phyloP scores from a whole-genome alignment of 768 basidiomycete species.

The Ephemerocybe angulata region DNA sequence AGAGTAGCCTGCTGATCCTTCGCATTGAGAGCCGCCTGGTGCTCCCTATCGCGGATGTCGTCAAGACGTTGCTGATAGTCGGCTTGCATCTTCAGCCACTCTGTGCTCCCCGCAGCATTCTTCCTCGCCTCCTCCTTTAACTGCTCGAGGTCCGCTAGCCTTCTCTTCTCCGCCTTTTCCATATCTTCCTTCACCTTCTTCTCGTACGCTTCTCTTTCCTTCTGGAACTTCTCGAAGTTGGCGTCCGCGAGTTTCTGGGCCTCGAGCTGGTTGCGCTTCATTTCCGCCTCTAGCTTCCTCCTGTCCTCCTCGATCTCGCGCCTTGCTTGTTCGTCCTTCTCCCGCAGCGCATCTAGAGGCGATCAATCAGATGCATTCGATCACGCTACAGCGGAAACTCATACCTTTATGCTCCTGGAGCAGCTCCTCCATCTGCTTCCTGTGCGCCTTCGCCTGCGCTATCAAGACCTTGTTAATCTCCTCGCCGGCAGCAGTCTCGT shows the following conservation, averaged over 20 bases:
- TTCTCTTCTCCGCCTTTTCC: too few species aligned
- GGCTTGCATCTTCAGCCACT: too few species aligned
- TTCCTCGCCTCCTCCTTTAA: too few species aligned
- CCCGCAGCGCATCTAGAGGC: constrained; percentile 32
- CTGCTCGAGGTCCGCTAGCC: too few species aligned
- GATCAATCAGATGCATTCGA: background rate
- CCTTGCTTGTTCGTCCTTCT: constrained; percentile 44
- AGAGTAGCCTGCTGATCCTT: too few species aligned
- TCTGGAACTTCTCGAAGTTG: constrained; percentile 16
- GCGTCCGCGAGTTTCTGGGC: constrained; percentile 37
- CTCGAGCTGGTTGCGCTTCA: constrained; percentile 37
- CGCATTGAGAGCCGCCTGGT: too few species aligned
- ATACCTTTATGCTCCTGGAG: constrained; percentile 43
- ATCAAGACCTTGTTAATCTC: constrained; percentile 49
- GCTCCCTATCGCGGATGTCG: too few species aligned
- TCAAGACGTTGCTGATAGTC: too few species aligned
- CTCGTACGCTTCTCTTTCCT: background rate
- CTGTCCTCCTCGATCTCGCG: constrained; percentile 43
- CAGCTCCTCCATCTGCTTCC: constrained; percentile 44
- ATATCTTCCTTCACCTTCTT: background rate
- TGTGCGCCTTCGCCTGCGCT: constrained; percentile 42
- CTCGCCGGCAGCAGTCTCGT: constrained; percentile 49
- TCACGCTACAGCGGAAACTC: background rate
- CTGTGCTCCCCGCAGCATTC: too few species aligned
- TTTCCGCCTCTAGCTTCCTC: constrained; percentile 39